A percentile compares a stretch with the other conserved stretches of the same genome.
These are phyloP conservation scores for Diaporthe citriasiana DNA, from an alignment of 2,329 filamentous ascomycete species.

Conservation along the genomic window DNA sequence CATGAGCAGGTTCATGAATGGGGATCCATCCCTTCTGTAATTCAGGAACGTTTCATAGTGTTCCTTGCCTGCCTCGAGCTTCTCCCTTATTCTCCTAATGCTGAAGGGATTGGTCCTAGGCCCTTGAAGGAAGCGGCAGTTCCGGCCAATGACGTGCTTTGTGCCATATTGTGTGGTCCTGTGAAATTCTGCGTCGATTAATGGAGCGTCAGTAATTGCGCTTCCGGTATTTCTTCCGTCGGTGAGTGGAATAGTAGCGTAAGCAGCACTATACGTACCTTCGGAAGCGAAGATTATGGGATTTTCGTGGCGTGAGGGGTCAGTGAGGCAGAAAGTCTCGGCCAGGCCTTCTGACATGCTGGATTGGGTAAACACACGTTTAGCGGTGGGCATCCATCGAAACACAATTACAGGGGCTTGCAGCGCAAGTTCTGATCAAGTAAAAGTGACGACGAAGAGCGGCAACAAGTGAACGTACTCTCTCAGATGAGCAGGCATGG, in stretches of 20 bases:
- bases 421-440: too few species aligned
- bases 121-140: conserved; percentile 84
- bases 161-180: conserved; percentile 51
- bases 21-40: conserved; percentile 80
- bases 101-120: conserved; percentile 77
- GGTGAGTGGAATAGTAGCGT: background rate
- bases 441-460: fast-evolving
- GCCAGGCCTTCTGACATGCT: conserved; percentile 78
- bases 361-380: background rate
- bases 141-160: conserved; percentile 81
- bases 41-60: conserved; percentile 82
- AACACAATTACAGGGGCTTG: fast-evolving
- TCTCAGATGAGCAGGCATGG: conserved; percentile 72
- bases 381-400: background rate
- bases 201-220: background rate
- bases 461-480: conserved; percentile 53
- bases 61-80: conserved; percentile 73
- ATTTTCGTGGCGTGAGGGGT: conserved; percentile 79
- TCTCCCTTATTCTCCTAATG: conserved; percentile 72
- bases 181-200: conserved; percentile 65
- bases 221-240: too few species aligned
- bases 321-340: conserved; percentile 83
- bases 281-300: conserved; percentile 84
- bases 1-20: conserved; percentile 84
- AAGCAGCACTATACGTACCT: conserved; percentile 58